These are phyloP conservation scores for Jaenimonas drosophilae DNA, from an alignment of 208 protist genomes.

Conservation along the genomic window DNA sequence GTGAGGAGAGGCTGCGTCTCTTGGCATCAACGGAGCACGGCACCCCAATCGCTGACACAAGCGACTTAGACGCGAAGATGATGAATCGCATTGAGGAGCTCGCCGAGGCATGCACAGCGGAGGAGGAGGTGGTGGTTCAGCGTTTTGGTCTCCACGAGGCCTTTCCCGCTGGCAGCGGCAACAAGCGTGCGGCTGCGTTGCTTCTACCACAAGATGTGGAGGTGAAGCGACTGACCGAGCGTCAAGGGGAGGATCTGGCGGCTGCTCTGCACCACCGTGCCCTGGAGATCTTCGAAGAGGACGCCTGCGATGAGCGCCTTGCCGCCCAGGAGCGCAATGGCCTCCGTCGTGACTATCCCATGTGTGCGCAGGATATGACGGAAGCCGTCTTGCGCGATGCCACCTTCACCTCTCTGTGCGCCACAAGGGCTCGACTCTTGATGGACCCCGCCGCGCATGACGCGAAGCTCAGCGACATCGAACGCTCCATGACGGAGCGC, in stretches of 20 bases:
- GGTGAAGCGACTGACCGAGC: no score
- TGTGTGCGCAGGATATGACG: slow-evolving; percentile 34
- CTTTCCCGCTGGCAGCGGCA: no score
- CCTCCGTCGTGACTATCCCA: slow-evolving; percentile 21
- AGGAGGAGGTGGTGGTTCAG: no score
- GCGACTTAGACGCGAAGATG: slow-evolving; percentile 10
- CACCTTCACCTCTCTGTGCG: slow-evolving; percentile 17
- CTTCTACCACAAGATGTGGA: no score
- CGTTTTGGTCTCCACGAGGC: no score
- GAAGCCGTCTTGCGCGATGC: slow-evolving; percentile 28
- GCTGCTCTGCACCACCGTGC: no score
- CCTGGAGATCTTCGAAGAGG: no score
- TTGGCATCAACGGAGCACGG: no score
- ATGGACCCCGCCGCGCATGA: slow-evolving; percentile 10
- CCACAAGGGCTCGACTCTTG: slow-evolving; percentile 10
- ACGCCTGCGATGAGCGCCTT: slow-evolving; percentile 14
- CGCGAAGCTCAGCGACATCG: slow-evolving; percentile 8
- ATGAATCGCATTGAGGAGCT: slow-evolving; percentile 12
- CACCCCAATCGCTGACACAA: no score
- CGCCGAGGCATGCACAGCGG: no score
- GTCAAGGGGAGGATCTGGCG: no score
- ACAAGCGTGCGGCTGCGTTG: no score
- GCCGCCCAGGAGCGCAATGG: slow-evolving; percentile 10
- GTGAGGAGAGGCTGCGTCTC: not conserved
- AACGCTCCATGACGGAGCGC: slow-evolving; percentile 17